Percentiles rank a stretch among this genome's conserved stretches.
Conservation (phyloP, 2,329 filamentous ascomycete species). For the Neonectria punicea region DNA sequence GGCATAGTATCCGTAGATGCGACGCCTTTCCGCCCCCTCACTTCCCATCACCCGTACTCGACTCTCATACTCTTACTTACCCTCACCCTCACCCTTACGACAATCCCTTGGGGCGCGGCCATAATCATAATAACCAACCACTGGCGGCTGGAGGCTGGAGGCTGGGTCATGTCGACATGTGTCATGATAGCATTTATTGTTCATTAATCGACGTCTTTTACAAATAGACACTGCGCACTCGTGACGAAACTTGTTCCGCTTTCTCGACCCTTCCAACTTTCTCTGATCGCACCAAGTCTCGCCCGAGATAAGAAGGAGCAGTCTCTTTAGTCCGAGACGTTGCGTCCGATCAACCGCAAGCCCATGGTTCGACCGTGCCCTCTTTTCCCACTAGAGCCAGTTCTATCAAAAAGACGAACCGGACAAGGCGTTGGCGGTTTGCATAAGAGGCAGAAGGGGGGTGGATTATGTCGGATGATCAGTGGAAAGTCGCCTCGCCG, state of each 20-base stretch:
- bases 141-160: slow-evolving; percentile 11
- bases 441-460: not conserved
- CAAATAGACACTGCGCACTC: slow-evolving; percentile 30
- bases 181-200: slow-evolving; percentile 46
- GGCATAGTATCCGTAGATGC: slow-evolving; percentile 15
- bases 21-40: not conserved
- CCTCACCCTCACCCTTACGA: slow-evolving; percentile 22
- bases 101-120: slow-evolving; percentile 24
- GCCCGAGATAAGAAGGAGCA: not conserved
- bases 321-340: not conserved
- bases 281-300: not conserved
- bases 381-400: slow-evolving; percentile 1
- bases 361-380: not conserved
- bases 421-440: not conserved
- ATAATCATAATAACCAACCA: slow-evolving; percentile 38
- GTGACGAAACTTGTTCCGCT: slow-evolving; percentile 28
- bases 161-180: slow-evolving; percentile 40
- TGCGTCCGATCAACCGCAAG: not conserved
- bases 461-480: not conserved
- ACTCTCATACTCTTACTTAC: slow-evolving; percentile 2
- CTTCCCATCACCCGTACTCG: slow-evolving; percentile 4
- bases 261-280: slow-evolving; percentile 4
- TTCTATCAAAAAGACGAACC: not conserved
- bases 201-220: slow-evolving; percentile 42
- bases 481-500: slow-evolving; percentile 5